Percentiles rank a stretch among this genome's conserved stretches.
These are phyloP conservation scores for Entoloma clypeatum DNA, from an alignment of 1,284 basidiomycete species.

Conservation along the genomic window DNA sequence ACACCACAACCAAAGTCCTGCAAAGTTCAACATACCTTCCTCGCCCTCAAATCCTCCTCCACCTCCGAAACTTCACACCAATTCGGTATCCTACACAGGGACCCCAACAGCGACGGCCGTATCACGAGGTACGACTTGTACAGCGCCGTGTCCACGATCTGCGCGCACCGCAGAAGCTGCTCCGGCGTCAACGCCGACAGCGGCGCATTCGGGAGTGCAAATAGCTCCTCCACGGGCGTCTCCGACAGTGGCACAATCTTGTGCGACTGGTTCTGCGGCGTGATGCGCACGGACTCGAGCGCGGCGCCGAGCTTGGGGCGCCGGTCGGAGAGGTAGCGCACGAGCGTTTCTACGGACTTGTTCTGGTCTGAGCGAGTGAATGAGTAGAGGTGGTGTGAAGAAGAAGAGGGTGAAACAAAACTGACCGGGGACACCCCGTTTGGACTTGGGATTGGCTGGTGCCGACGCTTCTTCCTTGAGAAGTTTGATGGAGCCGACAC, in stretches of 20 bases:
- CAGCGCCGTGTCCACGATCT: constrained; percentile 92
- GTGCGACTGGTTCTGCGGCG: constrained; percentile 63
- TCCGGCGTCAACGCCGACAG: constrained; percentile 70
- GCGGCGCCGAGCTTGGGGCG: constrained; percentile 81
- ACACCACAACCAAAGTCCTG: neutral
- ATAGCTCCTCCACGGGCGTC: constrained; percentile 67
- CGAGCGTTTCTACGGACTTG: constrained; percentile 65
- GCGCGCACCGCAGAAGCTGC: constrained; percentile 82
- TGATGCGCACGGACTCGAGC: constrained; percentile 66
- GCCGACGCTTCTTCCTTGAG: constrained; percentile 59
- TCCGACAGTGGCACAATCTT: constrained; percentile 62
- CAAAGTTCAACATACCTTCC: constrained; percentile 54
- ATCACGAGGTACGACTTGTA: constrained; percentile 92
- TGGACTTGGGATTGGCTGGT: constrained; percentile 41
- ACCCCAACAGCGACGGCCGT: constrained; percentile 80
- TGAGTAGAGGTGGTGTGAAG: neutral
- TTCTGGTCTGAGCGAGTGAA: constrained; percentile 51
- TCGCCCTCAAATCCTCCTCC: constrained; percentile 79
- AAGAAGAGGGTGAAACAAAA: constrained; percentile 2
- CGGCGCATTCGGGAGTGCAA: constrained; percentile 67
- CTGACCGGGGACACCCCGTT: constrained; percentile 29
- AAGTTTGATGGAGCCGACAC: constrained; percentile 11
- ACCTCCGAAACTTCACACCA: constrained; percentile 98
- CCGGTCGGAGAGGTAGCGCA: constrained; percentile 78
- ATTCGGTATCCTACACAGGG: constrained; percentile 88